Conservation (phyloP, 768 basidiomycete species). For the Kwoniella sp. region DNA sequence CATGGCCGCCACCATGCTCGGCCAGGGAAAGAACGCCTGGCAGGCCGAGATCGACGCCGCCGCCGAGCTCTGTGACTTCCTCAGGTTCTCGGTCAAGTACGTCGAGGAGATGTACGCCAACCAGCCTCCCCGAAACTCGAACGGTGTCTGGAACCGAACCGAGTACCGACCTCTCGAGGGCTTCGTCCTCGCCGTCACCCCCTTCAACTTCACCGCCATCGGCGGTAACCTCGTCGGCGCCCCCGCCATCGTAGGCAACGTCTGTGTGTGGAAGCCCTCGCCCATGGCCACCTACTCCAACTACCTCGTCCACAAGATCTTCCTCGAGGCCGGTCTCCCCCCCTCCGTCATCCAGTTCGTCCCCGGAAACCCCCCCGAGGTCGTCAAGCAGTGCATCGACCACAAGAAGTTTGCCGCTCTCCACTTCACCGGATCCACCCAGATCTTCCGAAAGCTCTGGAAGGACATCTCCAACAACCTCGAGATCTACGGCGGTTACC, state of each 20-base stretch:
- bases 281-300: slow-evolving; percentile 93
- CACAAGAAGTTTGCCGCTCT: slow-evolving; percentile 77
- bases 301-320: slow-evolving; percentile 83
- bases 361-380: slow-evolving; percentile 74
- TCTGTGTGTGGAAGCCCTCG: slow-evolving; percentile 94
- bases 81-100: slow-evolving; percentile 93
- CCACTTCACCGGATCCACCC: slow-evolving; percentile 95
- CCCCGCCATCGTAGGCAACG: slow-evolving; percentile 92
- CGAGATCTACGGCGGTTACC: slow-evolving; percentile 81
- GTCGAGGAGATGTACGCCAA: slow-evolving; percentile 90
- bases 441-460: slow-evolving; percentile 93
- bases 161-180: slow-evolving; percentile 98
- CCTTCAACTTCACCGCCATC: slow-evolving; percentile 93
- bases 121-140: slow-evolving; percentile 80
- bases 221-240: slow-evolving; percentile 81
- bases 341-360: slow-evolving; percentile 95
- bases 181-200: slow-evolving; percentile 94
- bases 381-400: slow-evolving; percentile 76
- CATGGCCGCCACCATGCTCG: slow-evolving; percentile 93
- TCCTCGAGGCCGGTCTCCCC: slow-evolving; percentile 89
- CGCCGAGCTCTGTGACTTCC: slow-evolving; percentile 92
- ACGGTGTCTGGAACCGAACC: slow-evolving; percentile 90
- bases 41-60: slow-evolving; percentile 99
- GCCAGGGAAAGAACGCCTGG: slow-evolving; percentile 99
- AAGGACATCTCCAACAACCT: slow-evolving; percentile 86